Evolutionary conservation across 257 asterid genomes (phyloP), one percentile per base, ranked within the genome.

Genomic region (Solanum tarijense): DNA sequence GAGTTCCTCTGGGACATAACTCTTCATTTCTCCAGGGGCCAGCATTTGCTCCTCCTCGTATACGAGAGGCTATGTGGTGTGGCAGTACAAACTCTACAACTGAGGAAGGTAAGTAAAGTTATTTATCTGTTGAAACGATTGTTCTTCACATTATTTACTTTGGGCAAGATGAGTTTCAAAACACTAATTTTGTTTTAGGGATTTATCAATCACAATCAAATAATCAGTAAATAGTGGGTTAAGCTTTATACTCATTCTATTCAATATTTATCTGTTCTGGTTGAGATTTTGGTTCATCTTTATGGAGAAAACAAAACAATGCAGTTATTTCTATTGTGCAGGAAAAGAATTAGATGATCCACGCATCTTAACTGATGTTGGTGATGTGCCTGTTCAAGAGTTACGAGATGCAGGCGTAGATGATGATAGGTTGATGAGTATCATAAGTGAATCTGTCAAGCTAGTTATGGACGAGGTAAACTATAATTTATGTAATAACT

Each of bases 21-120:
- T 97, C 99, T 55, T 97, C 99, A 32, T 97, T 96, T 90, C 99
- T 97, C 81, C 99, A 97, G 87, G 99, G 99, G 69, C 99, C 99
- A 16, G 99, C 99, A 55, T 97, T 97, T 91, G 99, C 99, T 75
- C 99, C 99, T 86, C 99, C 99, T 88, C 98, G 98, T 83, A 97
- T 97, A 90, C 92, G 99, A 91, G 99, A 97, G 90, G 99, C 99
- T 90, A 96, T 97, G 73, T 97, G 99, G 99, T 96, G 99, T 88
- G 99, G 96, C 86, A 97, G 99, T 94, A 97, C 99, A 76, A 97
- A 97, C 92, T 93, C 99, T 90, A 90, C 98, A 75, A 94, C 99
- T 11, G 99, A 97, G 93, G 99, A 95, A 96, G 99, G 99, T 94
- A 88, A 85, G 4, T 7, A 12, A 41, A 36, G 65, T 39, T 87